phyloP scores from a whole-genome alignment of 163 green algal genomes.

The Picocystis sp. region DNA sequence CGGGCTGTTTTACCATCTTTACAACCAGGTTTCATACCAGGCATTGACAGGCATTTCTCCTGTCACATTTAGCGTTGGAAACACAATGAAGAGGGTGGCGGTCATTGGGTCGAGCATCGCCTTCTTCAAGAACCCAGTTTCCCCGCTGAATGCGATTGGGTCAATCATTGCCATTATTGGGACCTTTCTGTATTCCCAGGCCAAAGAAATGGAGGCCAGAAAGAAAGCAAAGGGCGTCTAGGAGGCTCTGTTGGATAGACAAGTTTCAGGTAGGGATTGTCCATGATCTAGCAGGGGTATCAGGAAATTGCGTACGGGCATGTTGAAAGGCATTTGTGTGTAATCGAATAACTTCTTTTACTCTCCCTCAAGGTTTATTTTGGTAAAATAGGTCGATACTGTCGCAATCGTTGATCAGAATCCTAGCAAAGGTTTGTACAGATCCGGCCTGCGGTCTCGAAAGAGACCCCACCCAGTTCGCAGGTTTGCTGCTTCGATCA shows the following conservation, averaged over 20 bases:
- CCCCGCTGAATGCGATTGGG: conserved; percentile 57
- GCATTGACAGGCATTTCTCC: conserved; percentile 74
- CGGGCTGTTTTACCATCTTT: conserved; percentile 89
- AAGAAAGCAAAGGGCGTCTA: conserved; percentile 10
- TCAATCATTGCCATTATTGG: conserved; percentile 54
- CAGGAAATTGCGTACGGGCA: no score
- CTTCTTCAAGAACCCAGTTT: conserved; percentile 70
- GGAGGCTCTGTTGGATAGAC: no score
- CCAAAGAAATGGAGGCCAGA: conserved; percentile 44
- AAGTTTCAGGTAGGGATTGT: no score
- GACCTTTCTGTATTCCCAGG: conserved; percentile 64
- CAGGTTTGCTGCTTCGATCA: conserved; percentile 28
- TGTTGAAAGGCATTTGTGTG: no score
- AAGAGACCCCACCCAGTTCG: conserved; percentile 56
- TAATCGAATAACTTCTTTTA: no score
- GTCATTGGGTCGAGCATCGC: conserved; percentile 78
- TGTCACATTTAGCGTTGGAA: conserved; percentile 82
- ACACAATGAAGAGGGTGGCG: conserved; percentile 94
- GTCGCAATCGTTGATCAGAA: no score
- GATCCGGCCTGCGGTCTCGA: conserved; percentile 48
- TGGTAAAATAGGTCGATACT: no score
- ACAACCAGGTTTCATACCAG: conserved; percentile 84
- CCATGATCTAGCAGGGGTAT: no score
- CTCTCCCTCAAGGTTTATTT: no score
- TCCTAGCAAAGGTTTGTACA: conserved; percentile 35